phyloP scores from a whole-genome alignment of 257 asterid species.

The Euphrasia confusa region DNA sequence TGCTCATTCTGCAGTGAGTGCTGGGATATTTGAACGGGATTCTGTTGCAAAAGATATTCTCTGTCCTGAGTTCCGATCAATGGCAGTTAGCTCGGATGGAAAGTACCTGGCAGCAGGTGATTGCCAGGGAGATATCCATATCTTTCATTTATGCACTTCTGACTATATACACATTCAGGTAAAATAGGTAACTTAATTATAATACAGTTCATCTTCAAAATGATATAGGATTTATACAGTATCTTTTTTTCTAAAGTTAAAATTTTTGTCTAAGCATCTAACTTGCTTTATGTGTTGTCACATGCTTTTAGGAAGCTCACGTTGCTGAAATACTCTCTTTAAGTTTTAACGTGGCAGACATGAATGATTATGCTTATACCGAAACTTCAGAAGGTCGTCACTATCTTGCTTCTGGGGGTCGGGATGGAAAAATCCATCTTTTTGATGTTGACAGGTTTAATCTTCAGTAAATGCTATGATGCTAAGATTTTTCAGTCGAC shows the following conservation, averaged over 20 bases:
- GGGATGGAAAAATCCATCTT: constrained; percentile 55
- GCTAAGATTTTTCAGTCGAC: constrained; percentile 18
- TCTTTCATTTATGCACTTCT: constrained; percentile 44
- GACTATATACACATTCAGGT: constrained; percentile 54
- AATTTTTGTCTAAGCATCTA: constrained; percentile 9
- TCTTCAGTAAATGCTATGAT: constrained; percentile 6
- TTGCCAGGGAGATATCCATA: constrained; percentile 59
- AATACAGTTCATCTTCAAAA: constrained; percentile 20
- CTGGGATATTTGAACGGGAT: constrained; percentile 65
- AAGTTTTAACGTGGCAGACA: constrained; percentile 43
- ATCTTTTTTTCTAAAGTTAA: not conserved
- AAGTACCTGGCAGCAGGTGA: constrained; percentile 72
- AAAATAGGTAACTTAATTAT: constrained; percentile 15
- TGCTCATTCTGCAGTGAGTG: constrained; percentile 40
- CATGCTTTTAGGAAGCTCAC: constrained; percentile 54
- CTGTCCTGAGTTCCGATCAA: constrained; percentile 51
- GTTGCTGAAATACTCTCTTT: constrained; percentile 55
- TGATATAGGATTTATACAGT: constrained; percentile 12
- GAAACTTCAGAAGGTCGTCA: constrained; percentile 29
- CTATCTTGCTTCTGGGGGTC: constrained; percentile 61
- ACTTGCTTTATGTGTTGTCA: constrained; percentile 16
- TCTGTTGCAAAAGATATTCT: constrained; percentile 43
- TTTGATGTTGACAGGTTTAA: constrained; percentile 53
- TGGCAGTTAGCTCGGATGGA: constrained; percentile 72
- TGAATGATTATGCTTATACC: constrained; percentile 23